phyloP scores from a whole-genome alignment of 805 yeast species.

The Suhomyces sp. region DNA sequence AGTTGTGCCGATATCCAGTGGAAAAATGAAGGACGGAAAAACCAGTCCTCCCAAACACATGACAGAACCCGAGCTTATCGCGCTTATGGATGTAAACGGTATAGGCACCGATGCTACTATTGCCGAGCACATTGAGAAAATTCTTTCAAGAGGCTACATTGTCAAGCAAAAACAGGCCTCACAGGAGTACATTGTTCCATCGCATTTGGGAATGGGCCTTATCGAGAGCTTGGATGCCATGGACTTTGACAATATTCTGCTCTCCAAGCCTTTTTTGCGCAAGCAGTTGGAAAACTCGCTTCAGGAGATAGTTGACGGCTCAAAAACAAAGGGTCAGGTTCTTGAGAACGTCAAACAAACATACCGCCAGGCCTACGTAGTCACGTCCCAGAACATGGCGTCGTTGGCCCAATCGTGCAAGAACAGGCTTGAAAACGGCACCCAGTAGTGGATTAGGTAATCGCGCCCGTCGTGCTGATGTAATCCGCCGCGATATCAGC shows the following conservation, averaged over 20 bases:
- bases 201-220: constrained; percentile 78
- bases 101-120: constrained; percentile 99
- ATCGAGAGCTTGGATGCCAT: constrained; percentile 85
- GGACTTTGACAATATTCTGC: constrained; percentile 64
- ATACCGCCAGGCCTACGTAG: constrained; percentile 60
- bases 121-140: constrained; percentile 93
- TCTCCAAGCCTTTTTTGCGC: constrained; percentile 87
- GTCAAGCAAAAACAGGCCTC: constrained; percentile 38
- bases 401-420: constrained; percentile 27
- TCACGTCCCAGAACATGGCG: constrained; percentile 42
- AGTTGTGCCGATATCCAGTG: constrained; percentile 49
- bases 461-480: constrained; percentile 3
- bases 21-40: constrained; percentile 65
- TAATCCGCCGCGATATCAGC: background rate
- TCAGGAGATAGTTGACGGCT: constrained; percentile 67
- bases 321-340: constrained; percentile 50
- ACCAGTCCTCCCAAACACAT: constrained; percentile 79
- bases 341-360: constrained; percentile 50
- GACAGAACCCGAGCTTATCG: constrained; percentile 90
- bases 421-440: background rate
- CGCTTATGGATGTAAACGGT: constrained; percentile 94
- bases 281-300: constrained; percentile 69
- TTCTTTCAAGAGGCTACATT: constrained; percentile 65
- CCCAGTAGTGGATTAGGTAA: background rate
- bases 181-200: constrained; percentile 61